Evolutionary conservation across 1,284 basidiomycete species (phyloP).

Genomic region (Marasmius sp.): DNA sequence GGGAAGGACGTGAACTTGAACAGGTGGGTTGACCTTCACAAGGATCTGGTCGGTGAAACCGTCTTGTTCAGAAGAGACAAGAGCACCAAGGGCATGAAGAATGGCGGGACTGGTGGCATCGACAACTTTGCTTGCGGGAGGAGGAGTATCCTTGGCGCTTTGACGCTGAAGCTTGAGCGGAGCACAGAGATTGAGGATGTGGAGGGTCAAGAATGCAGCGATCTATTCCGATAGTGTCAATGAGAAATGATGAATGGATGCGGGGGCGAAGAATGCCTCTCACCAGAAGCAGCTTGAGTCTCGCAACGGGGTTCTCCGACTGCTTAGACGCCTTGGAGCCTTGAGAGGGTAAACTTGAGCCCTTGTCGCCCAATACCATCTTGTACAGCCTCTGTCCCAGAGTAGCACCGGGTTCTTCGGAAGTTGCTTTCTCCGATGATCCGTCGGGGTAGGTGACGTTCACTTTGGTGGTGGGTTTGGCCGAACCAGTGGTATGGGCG

Average conservation of each 20-base stretch:
- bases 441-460: conserved; percentile 19
- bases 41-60: conserved; percentile 43
- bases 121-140: conserved; percentile 55
- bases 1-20: conserved; percentile 16
- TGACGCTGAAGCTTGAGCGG: conserved; percentile 70
- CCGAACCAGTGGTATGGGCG: conserved; percentile 32
- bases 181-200: conserved; percentile 91
- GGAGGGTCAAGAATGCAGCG: conserved; percentile 84
- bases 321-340: conserved; percentile 39
- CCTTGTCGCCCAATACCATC: conserved; percentile 66
- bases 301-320: conserved; percentile 78
- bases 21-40: conserved; percentile 47
- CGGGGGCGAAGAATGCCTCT: conserved; percentile 22
- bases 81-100: conserved; percentile 55
- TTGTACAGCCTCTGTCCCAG: conserved; percentile 47
- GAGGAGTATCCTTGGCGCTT: conserved; percentile 28
- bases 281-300: conserved; percentile 88
- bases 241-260: conserved; percentile 8
- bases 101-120: conserved; percentile 66
- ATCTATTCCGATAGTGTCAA: conserved; percentile 43
- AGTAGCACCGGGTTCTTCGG: conserved; percentile 22
- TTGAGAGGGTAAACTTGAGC: conserved; percentile 45
- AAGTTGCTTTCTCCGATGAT: conserved; percentile 21
- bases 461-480: conserved; percentile 27
- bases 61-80: conserved; percentile 42